A percentile compares a stretch with the other conserved stretches of the same genome.
These are phyloP conservation scores for Syzygium aromaticum DNA, from an alignment of 345 rosid species.

Conservation along the genomic window DNA sequence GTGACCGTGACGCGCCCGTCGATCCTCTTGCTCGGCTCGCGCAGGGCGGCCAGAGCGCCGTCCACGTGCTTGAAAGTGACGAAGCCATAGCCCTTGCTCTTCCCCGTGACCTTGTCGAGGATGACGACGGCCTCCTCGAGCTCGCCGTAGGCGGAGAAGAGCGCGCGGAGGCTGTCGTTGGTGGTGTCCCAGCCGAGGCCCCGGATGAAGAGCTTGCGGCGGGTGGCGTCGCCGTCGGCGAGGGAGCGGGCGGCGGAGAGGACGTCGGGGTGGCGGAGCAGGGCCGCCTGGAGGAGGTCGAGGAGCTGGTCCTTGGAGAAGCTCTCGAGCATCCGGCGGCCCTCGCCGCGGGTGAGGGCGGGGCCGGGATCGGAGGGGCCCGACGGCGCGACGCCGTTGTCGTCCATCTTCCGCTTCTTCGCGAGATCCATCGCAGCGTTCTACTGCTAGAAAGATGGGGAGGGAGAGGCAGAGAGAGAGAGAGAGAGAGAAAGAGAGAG, in stretches of 20 bases:
- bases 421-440: slow-evolving; percentile 26
- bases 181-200: slow-evolving; percentile 89
- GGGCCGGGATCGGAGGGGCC: slow-evolving; percentile 3
- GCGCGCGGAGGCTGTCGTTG: slow-evolving; percentile 43
- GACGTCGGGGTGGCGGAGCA: slow-evolving; percentile 37
- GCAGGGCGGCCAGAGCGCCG: slow-evolving; percentile 7
- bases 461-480: neutral
- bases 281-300: slow-evolving; percentile 46
- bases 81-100: slow-evolving; percentile 17
- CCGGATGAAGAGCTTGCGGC: slow-evolving; percentile 73
- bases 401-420: slow-evolving; percentile 52
- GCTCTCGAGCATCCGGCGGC: slow-evolving; percentile 52
- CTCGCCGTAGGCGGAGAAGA: slow-evolving; percentile 59
- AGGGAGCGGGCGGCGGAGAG: slow-evolving; percentile 35
- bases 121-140: slow-evolving; percentile 43
- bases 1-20: slow-evolving; percentile 58
- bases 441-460: neutral
- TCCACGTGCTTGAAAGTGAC: slow-evolving; percentile 10
- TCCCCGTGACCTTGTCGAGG: slow-evolving; percentile 15
- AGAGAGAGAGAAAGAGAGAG: neutral
- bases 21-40: slow-evolving; percentile 35
- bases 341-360: slow-evolving; percentile 32
- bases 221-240: slow-evolving; percentile 58
- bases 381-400: slow-evolving; percentile 28
- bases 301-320: slow-evolving; percentile 56